These are phyloP conservation scores for Morella rubra DNA, from an alignment of 306 rosid genomes.

Conservation along the genomic window DNA sequence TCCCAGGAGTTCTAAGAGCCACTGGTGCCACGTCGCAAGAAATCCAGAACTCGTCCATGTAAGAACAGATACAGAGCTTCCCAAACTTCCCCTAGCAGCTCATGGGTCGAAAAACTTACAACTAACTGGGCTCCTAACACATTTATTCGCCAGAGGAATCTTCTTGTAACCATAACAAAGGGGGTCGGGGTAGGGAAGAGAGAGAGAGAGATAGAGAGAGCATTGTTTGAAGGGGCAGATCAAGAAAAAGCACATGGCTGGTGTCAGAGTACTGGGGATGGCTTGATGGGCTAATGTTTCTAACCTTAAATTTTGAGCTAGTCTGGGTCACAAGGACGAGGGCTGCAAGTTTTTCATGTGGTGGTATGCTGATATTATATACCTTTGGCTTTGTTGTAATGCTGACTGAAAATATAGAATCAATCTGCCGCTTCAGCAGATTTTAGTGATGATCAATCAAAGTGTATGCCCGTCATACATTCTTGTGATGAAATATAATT, in stretches of 20 bases:
- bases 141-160: conserved; percentile 30
- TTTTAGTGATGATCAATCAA: conserved; percentile 5
- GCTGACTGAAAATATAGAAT: conserved; percentile 18
- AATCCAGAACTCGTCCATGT: conserved; percentile 23
- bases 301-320: neutral
- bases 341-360: conserved; percentile 33
- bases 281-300: conserved; percentile 32
- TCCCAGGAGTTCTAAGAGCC: conserved; percentile 66
- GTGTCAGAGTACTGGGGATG: conserved; percentile 19
- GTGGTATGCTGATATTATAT: conserved; percentile 21
- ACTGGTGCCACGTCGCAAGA: conserved; percentile 21
- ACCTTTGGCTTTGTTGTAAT: conserved; percentile 15
- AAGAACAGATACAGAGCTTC: conserved; percentile 32
- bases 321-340: conserved; percentile 33
- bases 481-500: conserved; percentile 15
- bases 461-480: conserved; percentile 2
- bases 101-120: conserved; percentile 37
- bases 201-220: conserved; percentile 1
- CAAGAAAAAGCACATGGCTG: conserved; percentile 20
- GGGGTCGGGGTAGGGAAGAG: neutral
- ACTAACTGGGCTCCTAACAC: conserved; percentile 30
- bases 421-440: conserved; percentile 1
- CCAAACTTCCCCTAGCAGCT: conserved; percentile 24
- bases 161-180: conserved; percentile 1
- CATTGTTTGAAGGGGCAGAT: conserved; percentile 24